Evolutionary conservation across 2,329 filamentous ascomycete genomes (phyloP).

Genomic region (Talaromyces sp.): DNA sequence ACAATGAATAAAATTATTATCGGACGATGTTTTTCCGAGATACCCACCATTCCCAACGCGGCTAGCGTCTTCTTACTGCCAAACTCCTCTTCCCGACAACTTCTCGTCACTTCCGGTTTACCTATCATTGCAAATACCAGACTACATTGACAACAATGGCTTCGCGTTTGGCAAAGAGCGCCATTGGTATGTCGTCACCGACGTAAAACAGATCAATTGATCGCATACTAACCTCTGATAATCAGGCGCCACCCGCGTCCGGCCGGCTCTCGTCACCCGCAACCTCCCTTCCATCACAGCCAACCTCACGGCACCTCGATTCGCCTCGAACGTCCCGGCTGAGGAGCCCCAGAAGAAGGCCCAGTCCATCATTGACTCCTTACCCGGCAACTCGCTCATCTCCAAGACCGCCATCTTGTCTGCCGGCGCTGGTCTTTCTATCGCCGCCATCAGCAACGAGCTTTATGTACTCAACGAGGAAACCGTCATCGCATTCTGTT

Average conservation of each 20-base stretch:
- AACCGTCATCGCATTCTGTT: constrained; percentile 86
- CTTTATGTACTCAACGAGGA: constrained; percentile 99
- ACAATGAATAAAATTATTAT: not conserved
- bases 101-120: constrained; percentile 40
- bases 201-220: constrained; percentile 22
- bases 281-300: constrained; percentile 70
- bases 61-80: constrained; percentile 37
- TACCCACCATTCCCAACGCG: constrained; percentile 26
- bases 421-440: constrained; percentile 80
- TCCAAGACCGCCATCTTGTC: constrained; percentile 98
- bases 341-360: constrained; percentile 96
- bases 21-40: constrained; percentile 17
- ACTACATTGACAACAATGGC: constrained; percentile 73
- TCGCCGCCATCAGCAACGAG: constrained; percentile 98
- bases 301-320: constrained; percentile 64
- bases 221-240: constrained; percentile 32
- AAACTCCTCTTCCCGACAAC: constrained; percentile 39
- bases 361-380: constrained; percentile 86
- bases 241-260: constrained; percentile 84
- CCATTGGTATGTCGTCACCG: constrained; percentile 70
- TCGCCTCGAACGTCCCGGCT: constrained; percentile 71
- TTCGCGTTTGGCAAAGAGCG: constrained; percentile 93
- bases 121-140: constrained; percentile 45
- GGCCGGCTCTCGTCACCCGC: constrained; percentile 73
- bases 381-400: constrained; percentile 86